Percentiles rank a stretch among this genome's conserved stretches.
phyloP scores from a whole-genome alignment of 108 stramenopile species.

The Nitzschia putrida region DNA sequence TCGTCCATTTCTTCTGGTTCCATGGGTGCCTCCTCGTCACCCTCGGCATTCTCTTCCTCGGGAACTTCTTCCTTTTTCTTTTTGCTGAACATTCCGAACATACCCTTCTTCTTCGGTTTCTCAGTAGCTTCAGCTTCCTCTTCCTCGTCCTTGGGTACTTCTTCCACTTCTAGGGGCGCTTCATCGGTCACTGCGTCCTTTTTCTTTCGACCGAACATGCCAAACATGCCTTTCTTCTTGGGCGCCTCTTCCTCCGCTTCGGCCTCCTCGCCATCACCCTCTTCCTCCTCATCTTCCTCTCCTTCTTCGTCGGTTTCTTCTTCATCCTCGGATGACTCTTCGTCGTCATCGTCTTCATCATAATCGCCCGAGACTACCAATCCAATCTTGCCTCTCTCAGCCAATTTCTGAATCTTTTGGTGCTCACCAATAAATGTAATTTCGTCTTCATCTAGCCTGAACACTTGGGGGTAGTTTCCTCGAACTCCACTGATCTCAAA shows the following conservation, averaged over 20 bases:
- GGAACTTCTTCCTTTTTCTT: too few species aligned
- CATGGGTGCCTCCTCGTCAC: neutral
- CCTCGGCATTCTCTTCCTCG: neutral
- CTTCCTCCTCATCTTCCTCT: neutral
- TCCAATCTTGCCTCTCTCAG: too few species aligned
- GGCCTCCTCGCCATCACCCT: neutral
- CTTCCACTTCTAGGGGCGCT: too few species aligned
- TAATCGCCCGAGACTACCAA: too few species aligned
- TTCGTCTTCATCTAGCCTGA: slow-evolving; percentile 39
- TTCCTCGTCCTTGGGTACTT: too few species aligned
- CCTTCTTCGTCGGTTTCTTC: neutral
- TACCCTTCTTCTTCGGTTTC: too few species aligned
- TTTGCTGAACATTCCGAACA: too few species aligned
- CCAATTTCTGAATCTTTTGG: too few species aligned
- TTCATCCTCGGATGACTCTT: neutral
- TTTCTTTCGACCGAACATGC: neutral
- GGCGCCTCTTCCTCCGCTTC: slow-evolving; percentile 1
- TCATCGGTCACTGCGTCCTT: too few species aligned
- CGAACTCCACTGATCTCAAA: slow-evolving; percentile 56
- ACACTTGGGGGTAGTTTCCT: slow-evolving; percentile 74
- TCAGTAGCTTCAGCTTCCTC: too few species aligned
- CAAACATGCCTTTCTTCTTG: neutral
- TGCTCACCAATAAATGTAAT: slow-evolving; percentile 44
- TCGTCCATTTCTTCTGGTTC: neutral
- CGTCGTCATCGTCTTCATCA: neutral